Percentiles rank a stretch among this genome's conserved stretches.
phyloP scores from a whole-genome alignment of 2,329 filamentous ascomycete species.

The Ophiostoma pallidulum region DNA sequence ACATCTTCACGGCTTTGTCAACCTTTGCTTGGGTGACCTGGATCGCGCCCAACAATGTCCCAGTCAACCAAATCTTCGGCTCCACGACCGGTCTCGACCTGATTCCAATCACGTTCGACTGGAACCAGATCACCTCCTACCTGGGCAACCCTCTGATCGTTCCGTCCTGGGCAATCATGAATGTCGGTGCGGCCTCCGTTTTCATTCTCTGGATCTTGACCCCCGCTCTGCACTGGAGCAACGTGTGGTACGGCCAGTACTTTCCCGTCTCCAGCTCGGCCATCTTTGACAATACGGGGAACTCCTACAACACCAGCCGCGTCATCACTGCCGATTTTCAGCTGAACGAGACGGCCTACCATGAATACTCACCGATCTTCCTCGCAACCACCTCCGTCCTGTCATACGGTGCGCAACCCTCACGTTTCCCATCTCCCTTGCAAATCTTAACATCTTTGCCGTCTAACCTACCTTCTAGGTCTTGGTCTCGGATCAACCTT shows the following conservation, averaged over 20 bases:
- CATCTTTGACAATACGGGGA: conserved; percentile 77
- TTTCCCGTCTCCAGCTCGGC: conserved; percentile 78
- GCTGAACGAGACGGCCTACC: conserved; percentile 68
- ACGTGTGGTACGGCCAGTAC: conserved; percentile 71
- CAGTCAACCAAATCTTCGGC: conserved; percentile 78
- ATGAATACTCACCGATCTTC: conserved; percentile 74
- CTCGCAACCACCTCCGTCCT: conserved; percentile 80
- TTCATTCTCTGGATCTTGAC: conserved; percentile 80
- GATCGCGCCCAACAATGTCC: conserved; percentile 79
- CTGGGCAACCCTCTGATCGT: conserved; percentile 78
- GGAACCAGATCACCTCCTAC: conserved; percentile 81
- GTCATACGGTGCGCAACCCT: conserved; percentile 79
- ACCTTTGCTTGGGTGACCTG: conserved; percentile 86
- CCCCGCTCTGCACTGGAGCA: conserved; percentile 71
- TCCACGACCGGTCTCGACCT: conserved; percentile 75
- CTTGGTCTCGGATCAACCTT: conserved; percentile 35
- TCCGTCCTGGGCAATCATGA: conserved; percentile 79
- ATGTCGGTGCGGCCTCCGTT: conserved; percentile 70
- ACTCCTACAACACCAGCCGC: conserved; percentile 69
- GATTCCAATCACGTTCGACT: conserved; percentile 82
- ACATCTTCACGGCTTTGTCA: conserved; percentile 74
- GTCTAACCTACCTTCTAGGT: conserved; percentile 25
- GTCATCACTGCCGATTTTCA: conserved; percentile 70
- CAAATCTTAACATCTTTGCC: too few species aligned
- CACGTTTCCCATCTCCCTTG: too few species aligned